Percentiles rank a stretch among this genome's conserved stretches.
These are phyloP conservation scores for Leccinum sublutescens DNA, from an alignment of 768 basidiomycete species.

Conservation along the genomic window DNA sequence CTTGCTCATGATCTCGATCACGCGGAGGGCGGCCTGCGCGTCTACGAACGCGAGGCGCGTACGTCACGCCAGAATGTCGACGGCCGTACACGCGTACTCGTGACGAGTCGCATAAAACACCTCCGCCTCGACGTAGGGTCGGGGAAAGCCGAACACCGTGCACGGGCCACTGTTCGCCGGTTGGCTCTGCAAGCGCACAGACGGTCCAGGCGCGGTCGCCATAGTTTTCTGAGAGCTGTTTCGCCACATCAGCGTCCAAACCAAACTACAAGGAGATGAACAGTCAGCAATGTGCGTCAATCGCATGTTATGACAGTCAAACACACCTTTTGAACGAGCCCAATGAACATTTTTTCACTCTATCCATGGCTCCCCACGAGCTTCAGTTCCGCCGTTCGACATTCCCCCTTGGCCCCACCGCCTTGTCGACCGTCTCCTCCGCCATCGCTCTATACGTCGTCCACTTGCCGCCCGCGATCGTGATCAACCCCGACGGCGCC, in stretches of 20 bases:
- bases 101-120: slow-evolving; percentile 83
- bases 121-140: slow-evolving; percentile 86
- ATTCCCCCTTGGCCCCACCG: slow-evolving; percentile 63
- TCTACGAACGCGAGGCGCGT: slow-evolving; percentile 95
- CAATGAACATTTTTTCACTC: slow-evolving; percentile 96
- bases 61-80: slow-evolving; percentile 90
- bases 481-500: slow-evolving; percentile 76
- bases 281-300: background rate
- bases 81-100: slow-evolving; percentile 91
- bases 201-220: slow-evolving; percentile 98
- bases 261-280: slow-evolving; percentile 59
- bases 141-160: slow-evolving; percentile 72
- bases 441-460: slow-evolving; percentile 98
- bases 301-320: background rate
- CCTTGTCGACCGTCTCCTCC: slow-evolving; percentile 87
- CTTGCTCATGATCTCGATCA: slow-evolving; percentile 88
- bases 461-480: slow-evolving; percentile 98
- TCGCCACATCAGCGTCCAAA: slow-evolving; percentile 86
- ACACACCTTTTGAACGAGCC: slow-evolving; percentile 83
- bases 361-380: slow-evolving; percentile 93
- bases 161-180: slow-evolving; percentile 81
- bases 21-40: slow-evolving; percentile 75
- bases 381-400: slow-evolving; percentile 77
- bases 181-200: slow-evolving; percentile 73
- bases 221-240: slow-evolving; percentile 90